Conservation (phyloP, 345 rosid species). For the Hibiscus syriacus region DNA sequence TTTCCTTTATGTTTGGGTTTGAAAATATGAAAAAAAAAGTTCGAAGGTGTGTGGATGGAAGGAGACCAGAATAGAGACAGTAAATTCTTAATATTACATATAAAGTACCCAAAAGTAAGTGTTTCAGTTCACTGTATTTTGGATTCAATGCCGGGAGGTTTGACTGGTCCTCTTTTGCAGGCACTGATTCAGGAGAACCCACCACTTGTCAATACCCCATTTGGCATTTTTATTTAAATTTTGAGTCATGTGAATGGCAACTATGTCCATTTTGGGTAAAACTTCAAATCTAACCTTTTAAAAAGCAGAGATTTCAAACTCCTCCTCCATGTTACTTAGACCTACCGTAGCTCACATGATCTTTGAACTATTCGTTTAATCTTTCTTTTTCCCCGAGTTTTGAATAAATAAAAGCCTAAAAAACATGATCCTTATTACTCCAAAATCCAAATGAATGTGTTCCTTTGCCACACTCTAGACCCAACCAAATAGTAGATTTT, state of each 20-base stretch:
- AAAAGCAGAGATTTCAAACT: background rate
- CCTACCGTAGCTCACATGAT: background rate
- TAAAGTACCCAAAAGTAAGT: background rate
- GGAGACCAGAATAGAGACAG: conserved; percentile 1
- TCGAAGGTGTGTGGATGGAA: too few species aligned
- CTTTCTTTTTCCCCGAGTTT: background rate
- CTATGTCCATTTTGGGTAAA: conserved; percentile 34
- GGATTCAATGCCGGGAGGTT: background rate
- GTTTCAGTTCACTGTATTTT: background rate
- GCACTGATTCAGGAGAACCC: conserved; percentile 15
- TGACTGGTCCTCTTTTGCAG: conserved; percentile 27
- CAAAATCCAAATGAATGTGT: too few species aligned
- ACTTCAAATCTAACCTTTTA: conserved; percentile 2
- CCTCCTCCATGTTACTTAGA: background rate
- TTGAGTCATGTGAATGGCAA: conserved; percentile 50
- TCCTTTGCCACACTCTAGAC: background rate
- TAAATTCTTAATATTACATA: background rate
- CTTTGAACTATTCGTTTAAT: background rate
- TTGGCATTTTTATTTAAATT: conserved; percentile 11
- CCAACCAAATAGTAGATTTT: background rate
- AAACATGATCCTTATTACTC: too few species aligned
- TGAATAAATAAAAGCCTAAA: background rate
- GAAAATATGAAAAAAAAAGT: too few species aligned
- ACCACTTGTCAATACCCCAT: conserved; percentile 29
- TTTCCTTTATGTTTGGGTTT: too few species aligned